Percentiles rank a stretch among this genome's conserved stretches.
Evolutionary conservation across 352 stramenopile genomes (phyloP).

Genomic region (Blastocystis sp.): DNA sequence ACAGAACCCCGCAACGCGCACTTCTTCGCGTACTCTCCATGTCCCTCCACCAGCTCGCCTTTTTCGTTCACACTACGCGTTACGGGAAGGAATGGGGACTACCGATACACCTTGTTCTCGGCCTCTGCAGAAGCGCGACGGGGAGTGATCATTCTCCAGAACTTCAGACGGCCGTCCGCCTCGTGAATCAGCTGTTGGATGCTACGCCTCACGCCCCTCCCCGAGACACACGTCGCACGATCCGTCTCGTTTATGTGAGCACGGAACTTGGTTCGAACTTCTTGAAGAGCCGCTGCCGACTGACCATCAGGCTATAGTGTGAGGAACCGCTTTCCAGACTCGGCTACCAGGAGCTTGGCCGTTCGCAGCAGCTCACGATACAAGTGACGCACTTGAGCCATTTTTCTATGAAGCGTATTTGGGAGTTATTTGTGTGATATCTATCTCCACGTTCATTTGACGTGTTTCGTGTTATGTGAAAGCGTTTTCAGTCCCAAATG

Average conservation of each 20-base stretch:
- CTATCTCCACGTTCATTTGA: no score
- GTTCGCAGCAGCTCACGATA: conserved; percentile 39
- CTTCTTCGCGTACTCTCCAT: conserved; percentile 62
- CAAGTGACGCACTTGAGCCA: conserved; percentile 34
- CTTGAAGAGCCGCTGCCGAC: conserved; percentile 14
- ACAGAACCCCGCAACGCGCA: background rate
- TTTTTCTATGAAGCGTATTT: conserved; percentile 15
- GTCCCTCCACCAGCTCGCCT: conserved; percentile 65
- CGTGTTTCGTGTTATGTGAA: no score
- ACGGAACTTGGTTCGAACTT: conserved; percentile 67
- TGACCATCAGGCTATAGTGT: conserved; percentile 53
- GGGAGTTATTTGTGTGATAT: background rate
- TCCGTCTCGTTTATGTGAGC: conserved; percentile 51
- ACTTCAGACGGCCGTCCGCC: conserved; percentile 41
- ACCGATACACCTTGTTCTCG: conserved; percentile 68
- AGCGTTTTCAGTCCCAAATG: no score
- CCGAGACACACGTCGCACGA: background rate
- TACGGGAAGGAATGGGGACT: no score
- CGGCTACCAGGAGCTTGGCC: conserved; percentile 40
- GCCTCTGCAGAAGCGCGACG: background rate
- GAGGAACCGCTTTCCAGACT: background rate
- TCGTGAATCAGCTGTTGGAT: conserved; percentile 44
- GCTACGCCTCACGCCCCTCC: background rate
- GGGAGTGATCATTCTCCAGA: conserved; percentile 64
- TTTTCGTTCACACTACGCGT: conserved; percentile 59